Conservation (phyloP, 192 early-diverging fungal genomes). For the Coemansia sp. region DNA sequence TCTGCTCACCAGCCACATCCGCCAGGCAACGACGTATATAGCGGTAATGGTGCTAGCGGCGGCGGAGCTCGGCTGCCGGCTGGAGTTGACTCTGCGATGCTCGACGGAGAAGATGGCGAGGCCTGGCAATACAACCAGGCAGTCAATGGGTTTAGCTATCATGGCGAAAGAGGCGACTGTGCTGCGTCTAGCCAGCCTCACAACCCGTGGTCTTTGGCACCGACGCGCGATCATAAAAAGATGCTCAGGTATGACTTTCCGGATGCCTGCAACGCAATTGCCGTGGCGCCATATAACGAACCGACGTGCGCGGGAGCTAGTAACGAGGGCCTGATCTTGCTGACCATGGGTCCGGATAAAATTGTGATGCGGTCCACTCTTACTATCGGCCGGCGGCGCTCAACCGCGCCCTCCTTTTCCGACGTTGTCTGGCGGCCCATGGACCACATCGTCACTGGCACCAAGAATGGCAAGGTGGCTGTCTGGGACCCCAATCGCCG, state of each 20-base stretch:
- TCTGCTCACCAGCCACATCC: background rate
- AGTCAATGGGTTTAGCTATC: background rate
- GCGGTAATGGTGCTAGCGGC: background rate
- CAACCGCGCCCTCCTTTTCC: constrained; percentile 28
- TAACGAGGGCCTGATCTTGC: constrained; percentile 34
- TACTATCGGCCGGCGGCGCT: constrained; percentile 24
- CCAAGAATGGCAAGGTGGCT: constrained; percentile 36
- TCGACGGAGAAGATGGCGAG: background rate
- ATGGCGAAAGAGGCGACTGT: background rate
- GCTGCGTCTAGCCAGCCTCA: background rate
- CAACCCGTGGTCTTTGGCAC: constrained; percentile 32
- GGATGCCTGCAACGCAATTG: constrained; percentile 27
- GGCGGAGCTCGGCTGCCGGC: background rate
- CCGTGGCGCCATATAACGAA: constrained; percentile 25
- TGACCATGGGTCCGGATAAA: constrained; percentile 27
- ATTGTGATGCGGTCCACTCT: constrained; percentile 10
- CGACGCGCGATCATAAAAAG: constrained; percentile 11
- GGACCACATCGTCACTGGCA: constrained; percentile 45
- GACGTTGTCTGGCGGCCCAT: constrained; percentile 52
- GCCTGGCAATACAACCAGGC: background rate
- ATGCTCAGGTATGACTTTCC: constrained; percentile 22
- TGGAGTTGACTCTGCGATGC: background rate
- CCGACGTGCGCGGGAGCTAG: constrained; percentile 34
- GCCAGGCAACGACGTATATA: background rate
- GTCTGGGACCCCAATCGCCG: constrained; percentile 46